A percentile compares a stretch with the other conserved stretches of the same genome.
Conservation (phyloP, 2,329 filamentous ascomycete genomes). For the Emericellopsis atlantica region DNA sequence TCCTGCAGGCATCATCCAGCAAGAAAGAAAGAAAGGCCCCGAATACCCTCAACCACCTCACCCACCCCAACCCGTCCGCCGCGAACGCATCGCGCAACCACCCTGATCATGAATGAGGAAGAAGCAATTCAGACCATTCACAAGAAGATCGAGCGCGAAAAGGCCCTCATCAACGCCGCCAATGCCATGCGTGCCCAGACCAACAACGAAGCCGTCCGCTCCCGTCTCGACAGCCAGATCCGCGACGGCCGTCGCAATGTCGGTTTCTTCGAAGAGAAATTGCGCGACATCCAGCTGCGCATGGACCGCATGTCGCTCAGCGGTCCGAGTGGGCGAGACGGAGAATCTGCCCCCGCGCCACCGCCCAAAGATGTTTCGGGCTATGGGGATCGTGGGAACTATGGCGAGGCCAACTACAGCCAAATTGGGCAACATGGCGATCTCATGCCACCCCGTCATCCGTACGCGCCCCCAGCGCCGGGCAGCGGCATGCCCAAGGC, state of each 20-base stretch:
- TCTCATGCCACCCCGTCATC: slow-evolving; percentile 69
- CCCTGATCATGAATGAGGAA: slow-evolving; percentile 47
- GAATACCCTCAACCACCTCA: no score
- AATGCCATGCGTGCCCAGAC: slow-evolving; percentile 93
- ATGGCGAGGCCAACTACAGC: slow-evolving; percentile 40
- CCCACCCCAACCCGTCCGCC: slow-evolving; percentile 13
- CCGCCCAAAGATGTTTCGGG: slow-evolving; percentile 58
- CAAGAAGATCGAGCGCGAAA: slow-evolving; percentile 96
- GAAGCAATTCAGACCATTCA: slow-evolving; percentile 66
- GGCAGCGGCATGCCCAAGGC: slow-evolving; percentile 56
- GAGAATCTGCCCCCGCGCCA: slow-evolving; percentile 39
- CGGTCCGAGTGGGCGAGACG: slow-evolving; percentile 16
- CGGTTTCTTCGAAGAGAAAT: slow-evolving; percentile 86
- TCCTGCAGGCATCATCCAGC: no score
- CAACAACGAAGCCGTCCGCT: slow-evolving; percentile 82
- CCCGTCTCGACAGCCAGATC: slow-evolving; percentile 85
- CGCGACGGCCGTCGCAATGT: slow-evolving; percentile 88
- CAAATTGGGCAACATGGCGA: slow-evolving; percentile 54
- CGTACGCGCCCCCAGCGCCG: slow-evolving; percentile 59
- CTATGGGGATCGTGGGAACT: slow-evolving; percentile 44
- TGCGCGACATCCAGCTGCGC: slow-evolving; percentile 78
- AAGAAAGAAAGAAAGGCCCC: no score
- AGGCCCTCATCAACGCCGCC: slow-evolving; percentile 85
- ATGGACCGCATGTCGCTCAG: slow-evolving; percentile 50
- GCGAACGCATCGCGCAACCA: slow-evolving; percentile 24